Percentiles rank a stretch among this genome's conserved stretches.
These are phyloP conservation scores for Didymella exigua DNA, from an alignment of 2,329 filamentous ascomycete genomes.

Conservation along the genomic window DNA sequence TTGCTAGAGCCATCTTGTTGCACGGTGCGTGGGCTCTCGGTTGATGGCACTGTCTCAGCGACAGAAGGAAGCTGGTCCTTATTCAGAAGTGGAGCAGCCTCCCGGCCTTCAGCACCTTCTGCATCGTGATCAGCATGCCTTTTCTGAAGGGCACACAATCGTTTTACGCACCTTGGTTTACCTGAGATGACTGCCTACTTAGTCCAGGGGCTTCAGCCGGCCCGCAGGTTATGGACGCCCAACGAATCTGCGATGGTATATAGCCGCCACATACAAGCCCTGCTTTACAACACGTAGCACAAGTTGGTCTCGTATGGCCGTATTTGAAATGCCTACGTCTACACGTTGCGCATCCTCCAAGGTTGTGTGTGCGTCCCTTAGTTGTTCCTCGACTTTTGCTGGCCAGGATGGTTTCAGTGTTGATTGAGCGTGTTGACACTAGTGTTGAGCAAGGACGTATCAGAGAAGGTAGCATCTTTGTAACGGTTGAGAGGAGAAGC, in stretches of 20 bases:
- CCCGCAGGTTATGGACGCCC: constrained; percentile 18
- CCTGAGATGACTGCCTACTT: background rate
- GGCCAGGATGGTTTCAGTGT: constrained; percentile 7
- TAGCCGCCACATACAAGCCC: constrained; percentile 17
- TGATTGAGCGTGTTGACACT: constrained; percentile 4
- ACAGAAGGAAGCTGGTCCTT: background rate
- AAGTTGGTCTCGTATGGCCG: constrained; percentile 13
- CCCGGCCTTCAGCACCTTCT: background rate
- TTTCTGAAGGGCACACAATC: background rate
- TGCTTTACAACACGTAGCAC: constrained; percentile 11
- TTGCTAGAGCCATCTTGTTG: constrained; percentile 1
- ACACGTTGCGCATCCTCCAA: constrained; percentile 20
- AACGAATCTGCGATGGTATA: constrained; percentile 18
- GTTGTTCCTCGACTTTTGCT: constrained; percentile 10
- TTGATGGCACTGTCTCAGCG: background rate
- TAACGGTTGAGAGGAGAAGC: too few species aligned
- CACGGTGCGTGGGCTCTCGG: background rate
- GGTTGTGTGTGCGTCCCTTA: constrained; percentile 21
- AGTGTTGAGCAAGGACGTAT: background rate
- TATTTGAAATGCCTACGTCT: constrained; percentile 21
- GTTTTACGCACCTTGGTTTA: background rate
- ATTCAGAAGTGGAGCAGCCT: background rate
- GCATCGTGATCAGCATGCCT: background rate
- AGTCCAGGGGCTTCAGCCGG: background rate
- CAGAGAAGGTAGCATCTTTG: too few species aligned